phyloP scores from a whole-genome alignment of 768 basidiomycete genomes.

The Dioszegia aurantiaca region DNA sequence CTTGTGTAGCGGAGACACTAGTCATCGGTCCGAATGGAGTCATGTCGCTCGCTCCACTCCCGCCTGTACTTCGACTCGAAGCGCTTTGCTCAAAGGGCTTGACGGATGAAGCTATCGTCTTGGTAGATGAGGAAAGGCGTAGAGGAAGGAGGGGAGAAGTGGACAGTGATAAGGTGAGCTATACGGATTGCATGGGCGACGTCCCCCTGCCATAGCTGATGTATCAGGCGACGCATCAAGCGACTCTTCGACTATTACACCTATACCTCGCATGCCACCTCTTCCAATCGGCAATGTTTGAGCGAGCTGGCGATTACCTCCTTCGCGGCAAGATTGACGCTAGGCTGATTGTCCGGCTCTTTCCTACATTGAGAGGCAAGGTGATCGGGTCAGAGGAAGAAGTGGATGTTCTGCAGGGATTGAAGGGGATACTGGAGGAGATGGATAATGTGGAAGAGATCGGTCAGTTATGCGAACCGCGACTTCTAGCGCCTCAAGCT shows the following conservation, averaged over 20 bases:
- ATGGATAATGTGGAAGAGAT: constrained; percentile 75
- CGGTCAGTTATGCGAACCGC: constrained; percentile 61
- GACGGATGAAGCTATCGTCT: constrained; percentile 37
- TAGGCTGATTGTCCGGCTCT: constrained; percentile 74
- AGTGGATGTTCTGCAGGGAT: constrained; percentile 70
- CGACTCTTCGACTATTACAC: constrained; percentile 71
- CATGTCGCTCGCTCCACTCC: constrained; percentile 33
- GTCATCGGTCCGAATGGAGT: constrained; percentile 41
- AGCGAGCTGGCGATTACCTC: constrained; percentile 74
- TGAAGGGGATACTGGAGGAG: constrained; percentile 67
- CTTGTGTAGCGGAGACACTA: constrained; percentile 39
- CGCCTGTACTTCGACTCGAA: constrained; percentile 33
- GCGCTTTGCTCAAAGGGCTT: constrained; percentile 27
- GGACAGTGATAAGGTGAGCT: constrained; percentile 45
- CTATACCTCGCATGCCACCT: constrained; percentile 78
- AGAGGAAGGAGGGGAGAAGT: constrained; percentile 47
- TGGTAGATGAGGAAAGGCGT: constrained; percentile 48
- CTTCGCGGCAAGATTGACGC: constrained; percentile 80
- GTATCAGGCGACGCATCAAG: constrained; percentile 42
- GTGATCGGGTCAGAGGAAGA: constrained; percentile 58
- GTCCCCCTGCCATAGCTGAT: constrained; percentile 8
- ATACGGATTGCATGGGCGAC: background rate
- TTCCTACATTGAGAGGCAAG: constrained; percentile 68
- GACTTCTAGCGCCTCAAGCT: background rate
- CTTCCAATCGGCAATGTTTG: constrained; percentile 74